Base-by-base conservation (phyloP, 2,329 filamentous ascomycete genomes). In the Aureobasidium musti region DNA sequence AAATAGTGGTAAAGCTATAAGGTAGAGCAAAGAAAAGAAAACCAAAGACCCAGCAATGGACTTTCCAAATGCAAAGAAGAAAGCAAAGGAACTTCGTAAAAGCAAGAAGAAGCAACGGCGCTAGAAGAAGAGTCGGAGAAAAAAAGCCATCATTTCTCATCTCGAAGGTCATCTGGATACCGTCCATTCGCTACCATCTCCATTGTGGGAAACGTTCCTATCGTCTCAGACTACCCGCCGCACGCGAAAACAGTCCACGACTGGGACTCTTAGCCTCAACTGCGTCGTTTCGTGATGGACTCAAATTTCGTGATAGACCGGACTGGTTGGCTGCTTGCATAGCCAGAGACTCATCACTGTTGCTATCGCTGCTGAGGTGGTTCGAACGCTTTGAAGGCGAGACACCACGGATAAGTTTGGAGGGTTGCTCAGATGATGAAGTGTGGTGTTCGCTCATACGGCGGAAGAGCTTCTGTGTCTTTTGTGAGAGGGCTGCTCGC, bases 401-500 rank as follows among this genome's bases (percentile, higher is more conserved):
- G 28, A 43, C 5, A 23, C 53, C 11, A 41, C 57, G 57, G 41
- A 13, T 14, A 7, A 5, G 17, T 52, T n/a, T 50, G 2, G 39
- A 28, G 8, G 41, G 4, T 17, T 37, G 33, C 17, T 63, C 59
- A 17, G 43, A 52, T 3, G 47, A 63, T 1, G 43, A 47, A n/a
- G 57, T 41, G 11, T 61, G 57, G 21, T 56, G 50, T 64, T 71
- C 74, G 65, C 71, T 75, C 66, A 74, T 70, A 26, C 75, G 74
- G 41, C 75, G 70, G 68, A 77, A 72, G 57, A 77, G 69, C 37
- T 67, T 69, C 41, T 73, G 73, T 14, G 73, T 74, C 61, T 71
- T 73, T 63, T 76, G 74, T 4, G 41, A 52, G 4, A 67, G 19
- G 5, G 65, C 35, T n/a, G 59, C 52, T 26, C 66, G 49, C 3